Base-by-base conservation (phyloP, 2,329 filamentous ascomycete genomes). In the Pseudogymnoascus sp. region DNA sequence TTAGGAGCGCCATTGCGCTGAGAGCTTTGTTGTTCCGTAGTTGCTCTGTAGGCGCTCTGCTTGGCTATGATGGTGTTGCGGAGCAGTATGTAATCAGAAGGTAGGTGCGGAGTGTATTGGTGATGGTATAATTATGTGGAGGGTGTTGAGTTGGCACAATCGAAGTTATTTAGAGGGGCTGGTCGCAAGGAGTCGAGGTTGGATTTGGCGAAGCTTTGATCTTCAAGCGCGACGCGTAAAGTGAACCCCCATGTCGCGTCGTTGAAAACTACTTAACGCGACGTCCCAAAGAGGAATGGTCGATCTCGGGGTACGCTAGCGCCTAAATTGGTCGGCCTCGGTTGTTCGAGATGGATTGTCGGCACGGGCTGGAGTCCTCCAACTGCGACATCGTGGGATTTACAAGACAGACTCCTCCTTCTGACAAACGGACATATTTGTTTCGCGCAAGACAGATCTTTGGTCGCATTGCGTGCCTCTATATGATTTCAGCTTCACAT, bases 1-100 rank as follows among this genome's bases (percentile, higher is more conserved):
- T 88, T 72, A 92, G 84, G 73, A 97, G 89, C 82, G 92, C 89
- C 93, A 97, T 97, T 65, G 70, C 78, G 77, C 70, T 70, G 69
- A 64, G 62, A 65, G 59, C 67, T 66, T 64, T 64, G 69, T 63
- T 8, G 46, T 60, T 60, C 36, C 36, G 59, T n/a, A 42, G 59
- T 16, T 25, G 34, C n/a, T 38, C 40, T 11, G 34, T 38, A 43
- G 21, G 37, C 28, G 28, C 49, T 56, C 49, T 56, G 28, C 49
- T 56, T 56, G 49, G 28, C 53, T 63, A 53, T 64, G 60, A 43
- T 36, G 61, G 36, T 36, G 63, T 38, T 61, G 61, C 60, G 42
- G 60, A 62, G 62, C 37, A 63, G 63, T 63, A 64, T 66, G 66
- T 66, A 65, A 65, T 69, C 68, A 64, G 61, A 62, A 66, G 46